Conservation (phyloP, 208 protist species). For the Leishmania martiniquensis region DNA sequence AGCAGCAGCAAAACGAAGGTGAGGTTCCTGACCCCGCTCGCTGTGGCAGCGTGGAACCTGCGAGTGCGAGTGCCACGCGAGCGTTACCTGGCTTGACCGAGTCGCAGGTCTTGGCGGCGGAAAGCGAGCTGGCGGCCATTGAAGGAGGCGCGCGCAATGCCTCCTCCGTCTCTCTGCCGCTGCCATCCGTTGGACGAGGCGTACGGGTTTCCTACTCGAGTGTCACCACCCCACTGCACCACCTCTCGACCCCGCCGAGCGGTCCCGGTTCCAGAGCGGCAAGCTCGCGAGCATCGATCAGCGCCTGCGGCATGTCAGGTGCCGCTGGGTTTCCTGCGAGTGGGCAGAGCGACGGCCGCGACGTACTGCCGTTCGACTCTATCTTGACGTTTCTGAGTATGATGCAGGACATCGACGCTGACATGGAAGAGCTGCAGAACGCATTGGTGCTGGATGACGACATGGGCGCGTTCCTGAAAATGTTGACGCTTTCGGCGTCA, state of each 20-base stretch:
- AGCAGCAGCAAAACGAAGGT: constrained; percentile 9
- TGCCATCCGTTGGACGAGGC: not conserved
- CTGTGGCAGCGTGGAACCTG: not conserved
- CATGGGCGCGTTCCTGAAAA: constrained; percentile 85
- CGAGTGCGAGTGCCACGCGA: not conserved
- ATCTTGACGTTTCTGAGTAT: constrained; percentile 59
- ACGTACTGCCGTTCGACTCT: constrained; percentile 60
- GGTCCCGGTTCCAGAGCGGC: not conserved
- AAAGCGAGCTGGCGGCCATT: constrained; percentile 54
- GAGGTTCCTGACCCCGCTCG: not conserved
- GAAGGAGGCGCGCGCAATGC: not conserved
- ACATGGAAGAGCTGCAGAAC: constrained; percentile 66
- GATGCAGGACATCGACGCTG: constrained; percentile 41
- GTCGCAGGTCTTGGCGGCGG: constrained; percentile 53
- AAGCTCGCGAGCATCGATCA: not conserved
- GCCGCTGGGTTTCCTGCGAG: constrained; percentile 11
- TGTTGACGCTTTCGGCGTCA: constrained; percentile 81
- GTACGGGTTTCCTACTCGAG: not conserved
- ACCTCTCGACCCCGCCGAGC: not conserved
- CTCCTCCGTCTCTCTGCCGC: not conserved
- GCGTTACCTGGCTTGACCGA: constrained; percentile 34
- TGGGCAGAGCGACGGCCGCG: constrained; percentile 17
- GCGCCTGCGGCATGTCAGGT: not conserved
- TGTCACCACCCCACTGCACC: not conserved
- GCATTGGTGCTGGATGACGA: constrained; percentile 83